These are phyloP conservation scores for Claviceps monticola DNA, from an alignment of 2,329 filamentous ascomycete genomes.

Conservation along the genomic window DNA sequence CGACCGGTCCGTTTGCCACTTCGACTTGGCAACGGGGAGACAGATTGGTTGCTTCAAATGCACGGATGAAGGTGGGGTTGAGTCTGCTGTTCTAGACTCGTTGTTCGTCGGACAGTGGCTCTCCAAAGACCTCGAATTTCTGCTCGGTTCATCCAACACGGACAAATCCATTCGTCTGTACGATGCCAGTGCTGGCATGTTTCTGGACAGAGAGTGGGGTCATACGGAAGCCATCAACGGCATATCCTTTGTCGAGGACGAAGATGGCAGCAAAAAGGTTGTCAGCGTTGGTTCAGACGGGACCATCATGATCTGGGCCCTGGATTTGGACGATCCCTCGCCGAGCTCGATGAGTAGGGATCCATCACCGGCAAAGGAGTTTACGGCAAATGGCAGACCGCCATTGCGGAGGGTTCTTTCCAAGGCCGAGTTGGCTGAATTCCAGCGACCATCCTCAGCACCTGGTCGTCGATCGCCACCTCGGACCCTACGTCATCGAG, in stretches of 20 bases:
- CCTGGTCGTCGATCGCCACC: slow-evolving; percentile 41
- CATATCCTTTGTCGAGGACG: slow-evolving; percentile 54
- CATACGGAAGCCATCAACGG: slow-evolving; percentile 91
- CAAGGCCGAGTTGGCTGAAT: slow-evolving; percentile 73
- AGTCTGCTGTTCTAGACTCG: slow-evolving; percentile 72
- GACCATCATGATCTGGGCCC: slow-evolving; percentile 67
- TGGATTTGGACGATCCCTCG: slow-evolving; percentile 35
- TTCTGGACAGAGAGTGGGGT: slow-evolving; percentile 83
- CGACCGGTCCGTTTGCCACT: slow-evolving; percentile 47
- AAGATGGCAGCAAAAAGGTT: slow-evolving; percentile 41
- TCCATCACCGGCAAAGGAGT: slow-evolving; percentile 40
- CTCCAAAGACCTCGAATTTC: slow-evolving; percentile 44
- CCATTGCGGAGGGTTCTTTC: slow-evolving; percentile 78
- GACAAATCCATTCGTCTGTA: slow-evolving; percentile 94
- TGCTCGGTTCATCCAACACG: slow-evolving; percentile 82
- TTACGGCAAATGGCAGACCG: slow-evolving; percentile 46
- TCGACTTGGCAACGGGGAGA: slow-evolving; percentile 53
- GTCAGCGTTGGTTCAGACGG: slow-evolving; percentile 69
- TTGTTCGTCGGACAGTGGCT: slow-evolving; percentile 49
- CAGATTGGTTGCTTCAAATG: slow-evolving; percentile 66
- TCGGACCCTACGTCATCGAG: slow-evolving; percentile 37
- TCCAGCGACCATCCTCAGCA: slow-evolving; percentile 40
- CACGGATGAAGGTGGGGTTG: slow-evolving; percentile 62
- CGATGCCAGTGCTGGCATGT: slow-evolving; percentile 58
- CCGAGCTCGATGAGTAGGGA: slow-evolving; percentile 32